A percentile compares a stretch with the other conserved stretches of the same genome.
Conservation (phyloP, 139 green algal species). For the Eudorina sp. region DNA sequence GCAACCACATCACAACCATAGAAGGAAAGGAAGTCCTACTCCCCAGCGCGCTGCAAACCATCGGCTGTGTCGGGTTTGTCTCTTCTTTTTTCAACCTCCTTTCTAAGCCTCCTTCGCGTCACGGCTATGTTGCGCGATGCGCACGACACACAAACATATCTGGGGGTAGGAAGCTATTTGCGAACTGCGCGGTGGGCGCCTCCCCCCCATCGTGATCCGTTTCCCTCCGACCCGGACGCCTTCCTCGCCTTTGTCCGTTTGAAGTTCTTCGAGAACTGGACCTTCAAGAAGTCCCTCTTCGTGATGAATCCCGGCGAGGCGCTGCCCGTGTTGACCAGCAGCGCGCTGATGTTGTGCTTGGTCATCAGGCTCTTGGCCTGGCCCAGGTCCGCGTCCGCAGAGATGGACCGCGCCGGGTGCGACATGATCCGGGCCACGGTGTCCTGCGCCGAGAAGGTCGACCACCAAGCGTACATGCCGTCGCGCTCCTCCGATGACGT, state of each 20-base stretch:
- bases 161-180: too few relatives aligned
- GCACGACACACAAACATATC: too few relatives aligned
- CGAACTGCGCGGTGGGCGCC: too few relatives aligned
- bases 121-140: too few relatives aligned
- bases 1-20: too few relatives aligned
- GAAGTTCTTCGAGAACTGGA: constrained; percentile 41
- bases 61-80: too few relatives aligned
- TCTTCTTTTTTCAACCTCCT: too few relatives aligned
- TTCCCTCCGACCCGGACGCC: too few relatives aligned
- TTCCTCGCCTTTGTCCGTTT: constrained; percentile 44
- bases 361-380: constrained; percentile 57
- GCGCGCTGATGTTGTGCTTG: constrained; percentile 52
- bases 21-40: too few relatives aligned
- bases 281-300: constrained; percentile 62
- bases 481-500: not conserved
- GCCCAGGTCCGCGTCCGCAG: constrained; percentile 49
- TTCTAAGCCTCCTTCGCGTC: too few relatives aligned
- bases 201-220: too few relatives aligned
- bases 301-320: constrained; percentile 61
- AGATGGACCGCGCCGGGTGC: constrained; percentile 42
- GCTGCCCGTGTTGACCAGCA: constrained; percentile 63
- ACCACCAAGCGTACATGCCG: constrained; percentile 31
- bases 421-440: constrained; percentile 33
- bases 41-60: too few relatives aligned
- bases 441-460: constrained; percentile 23